Evolutionary conservation across 495 filamentous ascomycete species (phyloP), one percentile per base, ranked within the genome.

Genomic region (Neurospora sp.): DNA sequence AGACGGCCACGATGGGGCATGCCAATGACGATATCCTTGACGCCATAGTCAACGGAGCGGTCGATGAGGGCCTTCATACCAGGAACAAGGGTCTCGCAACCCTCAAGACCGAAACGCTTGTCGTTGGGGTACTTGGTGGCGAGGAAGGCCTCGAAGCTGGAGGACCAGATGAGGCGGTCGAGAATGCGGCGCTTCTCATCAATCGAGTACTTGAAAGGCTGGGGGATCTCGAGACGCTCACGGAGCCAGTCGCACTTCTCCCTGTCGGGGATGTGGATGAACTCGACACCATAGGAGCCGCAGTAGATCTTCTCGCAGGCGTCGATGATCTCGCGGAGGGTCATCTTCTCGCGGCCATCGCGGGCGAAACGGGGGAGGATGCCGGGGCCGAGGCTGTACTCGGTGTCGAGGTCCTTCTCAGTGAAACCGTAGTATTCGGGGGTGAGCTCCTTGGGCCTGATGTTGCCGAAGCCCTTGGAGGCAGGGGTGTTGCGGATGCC

Each of bases 41-140:
- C 90, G 73, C 96, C 96, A 77, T 97, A 97, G 81, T 99, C 96
- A 74, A 99, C 96, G 78, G 94, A 97, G 76, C 96, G 91, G 82
- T 99, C 96, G 71, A 99, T 99, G 71, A 99, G 86, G 69, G 95
- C 96, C 88, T 99, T 99, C 96, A 99, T 99, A 83, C 96, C 96
- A 38, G 96, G 96, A 24, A 99, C 96, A 73, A 99, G 88, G 40
- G 92, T 92, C 82, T 98, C 96, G 78, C 94, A 97, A 77, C 96
- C 96, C 84, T 99, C 96, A 21, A 99, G 88, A 84, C 96, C 96
- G 83, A 99, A 99, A 77, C 96, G 91, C 88, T 99, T 99, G 86
- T 99, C 96, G 84, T 99, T 99, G 79, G 96, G 96, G 86, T 96
- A 98, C 83, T 99, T 99, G 71, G 93, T 97, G 39, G 95, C 89